Evolutionary conservation across 768 basidiomycete genomes (phyloP), one percentile per base, ranked within the genome.

Genomic region (Rhodocollybia butyracea): DNA sequence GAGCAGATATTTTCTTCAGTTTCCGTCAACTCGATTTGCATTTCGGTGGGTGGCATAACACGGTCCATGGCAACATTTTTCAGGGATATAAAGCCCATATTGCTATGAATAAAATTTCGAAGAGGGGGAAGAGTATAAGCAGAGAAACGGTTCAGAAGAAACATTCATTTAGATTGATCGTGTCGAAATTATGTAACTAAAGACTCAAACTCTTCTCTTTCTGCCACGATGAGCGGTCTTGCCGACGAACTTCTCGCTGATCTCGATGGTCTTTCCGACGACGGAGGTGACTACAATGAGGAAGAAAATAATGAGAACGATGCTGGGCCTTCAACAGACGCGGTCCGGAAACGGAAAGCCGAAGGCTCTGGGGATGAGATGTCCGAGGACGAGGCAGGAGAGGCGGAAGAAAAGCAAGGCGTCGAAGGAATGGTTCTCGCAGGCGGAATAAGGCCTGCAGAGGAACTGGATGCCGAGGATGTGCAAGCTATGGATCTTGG

Each of bases 401-500:
- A 66, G 19, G 79, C 73, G 6, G 77, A 70, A 31, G 77, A 70
- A 11, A 69, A 75, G 46, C 73, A 69, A 45, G 76, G 79, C 34
- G 69, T 79, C 5, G 79, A 78, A 0, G 79, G 78, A 5, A 77
- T 95, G 13, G 86, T 92, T 4, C 77, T 90, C 0, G 90, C 90
- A 53, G 95, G 94, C 0, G 96, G 96, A 10, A 76, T 95, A 12
- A 84, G 83, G 61, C 96, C 96, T 13, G 93, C 95, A n/a, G 94
- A 98, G 36, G 95, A 99, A 72, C 76, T 98, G 41, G 94, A 98
- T 67, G 86, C 77, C 27, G 95, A 96, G 61, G 93, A 95, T 57
- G 97, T 98, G 29, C 89, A 94, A 64, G 84, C 86, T 63, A 98
- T 98, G 93, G 93, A 98, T 63, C 74, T 99, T 32, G 85, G 85